A percentile compares a stretch with the other conserved stretches of the same genome.
phyloP scores from a whole-genome alignment of 352 stramenopile species.

The Discostella stelligera region DNA sequence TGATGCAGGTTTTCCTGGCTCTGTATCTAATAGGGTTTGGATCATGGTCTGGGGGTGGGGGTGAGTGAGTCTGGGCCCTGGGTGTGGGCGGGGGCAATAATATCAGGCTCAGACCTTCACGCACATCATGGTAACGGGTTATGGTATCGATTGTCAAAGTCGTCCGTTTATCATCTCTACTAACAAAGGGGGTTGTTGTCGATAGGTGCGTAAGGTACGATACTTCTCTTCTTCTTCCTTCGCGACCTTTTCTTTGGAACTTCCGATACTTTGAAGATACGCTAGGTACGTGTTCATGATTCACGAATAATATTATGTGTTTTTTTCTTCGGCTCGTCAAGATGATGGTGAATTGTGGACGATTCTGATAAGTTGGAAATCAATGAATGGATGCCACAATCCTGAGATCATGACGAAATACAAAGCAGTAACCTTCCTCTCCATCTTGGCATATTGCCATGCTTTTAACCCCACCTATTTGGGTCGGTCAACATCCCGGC shows the following conservation, averaged over 20 bases:
- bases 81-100: too few species aligned
- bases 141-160: too few species aligned
- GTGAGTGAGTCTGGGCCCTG: too few species aligned
- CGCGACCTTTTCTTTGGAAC: not conserved
- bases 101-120: too few species aligned
- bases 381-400: not conserved
- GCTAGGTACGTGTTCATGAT: not conserved
- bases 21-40: too few species aligned
- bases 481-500: not conserved
- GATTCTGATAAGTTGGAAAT: not conserved
- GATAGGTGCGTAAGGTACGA: too few species aligned
- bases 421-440: not conserved
- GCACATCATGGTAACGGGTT: too few species aligned
- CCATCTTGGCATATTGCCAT: conserved; percentile 13
- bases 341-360: not conserved
- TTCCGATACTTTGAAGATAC: not conserved
- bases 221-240: not conserved
- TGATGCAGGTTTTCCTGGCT: too few species aligned
- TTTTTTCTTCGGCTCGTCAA: not conserved
- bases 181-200: too few species aligned
- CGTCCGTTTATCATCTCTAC: too few species aligned
- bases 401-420: conserved; percentile 7
- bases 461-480: not conserved
- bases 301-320: not conserved
- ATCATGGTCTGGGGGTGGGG: too few species aligned